Base-by-base conservation (phyloP, 2,329 filamentous ascomycete genomes). In the Davidsoniella neocaledoniae region DNA sequence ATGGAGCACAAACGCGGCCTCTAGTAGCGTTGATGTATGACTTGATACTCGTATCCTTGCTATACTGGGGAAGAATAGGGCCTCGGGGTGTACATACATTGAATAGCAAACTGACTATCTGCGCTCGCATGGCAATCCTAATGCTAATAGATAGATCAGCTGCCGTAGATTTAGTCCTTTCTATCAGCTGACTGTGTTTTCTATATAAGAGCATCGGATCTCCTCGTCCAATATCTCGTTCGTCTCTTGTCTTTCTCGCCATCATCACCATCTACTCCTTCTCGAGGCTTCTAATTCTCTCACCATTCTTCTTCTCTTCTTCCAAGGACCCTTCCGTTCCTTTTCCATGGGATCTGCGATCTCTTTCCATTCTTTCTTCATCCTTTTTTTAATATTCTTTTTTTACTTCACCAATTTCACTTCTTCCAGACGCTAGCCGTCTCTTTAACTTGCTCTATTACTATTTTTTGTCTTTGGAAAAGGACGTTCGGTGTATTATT, bases 281-380 rank as follows among this genome's bases (percentile, higher is more conserved):
- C 25, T 14, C 36, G 19, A 21, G 26, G 12, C 21, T 40, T 36
- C 37, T 12, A 16, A 14, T 38, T 39, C 23, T 50, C 21, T 37
- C n/a, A 5, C 14, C 19, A 49, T 45, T 17, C 17, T 46, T 46
- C 25, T 33, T 49, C 26, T 49, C 21, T 47, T 12, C 39, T 37
- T 44, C 16, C 42, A 6, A 44, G 45, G 39, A 29, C 50, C 43
- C 46, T 37, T 53, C 39, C 39, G 39, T 53, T 40, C 26, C 47
- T 46, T 47, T 53, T 53, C 51, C 38, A 26, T 17, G 38, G 36
- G 51, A 53, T 53, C 51, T 44, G 51, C 43, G 51, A 53, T 53
- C 51, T 53, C 38, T 47, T 53, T 47, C 47, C 38, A 29, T 53
- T 53, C 51, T 47, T 47, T 53, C 23, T 38, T 17, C 17, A 5